Percentiles rank a stretch among this genome's conserved stretches.
Conservation (phyloP, 2,329 filamentous ascomycete species). For the Raffaelea albimanens region DNA sequence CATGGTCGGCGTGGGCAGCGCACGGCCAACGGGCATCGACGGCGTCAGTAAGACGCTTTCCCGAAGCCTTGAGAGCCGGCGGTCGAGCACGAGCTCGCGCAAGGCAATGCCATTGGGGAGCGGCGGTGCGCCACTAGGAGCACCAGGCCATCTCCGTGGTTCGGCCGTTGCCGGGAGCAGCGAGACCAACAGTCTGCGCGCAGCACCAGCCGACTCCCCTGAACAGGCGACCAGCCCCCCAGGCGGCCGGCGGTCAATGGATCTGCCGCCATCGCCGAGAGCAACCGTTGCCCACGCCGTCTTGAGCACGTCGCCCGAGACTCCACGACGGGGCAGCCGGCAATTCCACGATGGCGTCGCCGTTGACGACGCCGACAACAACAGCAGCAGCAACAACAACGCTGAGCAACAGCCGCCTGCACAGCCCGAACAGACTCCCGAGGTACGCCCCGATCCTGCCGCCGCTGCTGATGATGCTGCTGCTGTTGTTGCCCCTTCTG, state of each 20-base stretch:
- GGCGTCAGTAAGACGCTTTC: constrained; percentile 70
- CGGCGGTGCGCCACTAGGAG: too few species aligned
- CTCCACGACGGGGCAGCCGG: too few species aligned
- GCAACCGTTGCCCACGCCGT: too few species aligned
- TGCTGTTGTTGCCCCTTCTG: too few species aligned
- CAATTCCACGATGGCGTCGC: background rate
- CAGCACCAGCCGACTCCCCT: constrained; percentile 8
- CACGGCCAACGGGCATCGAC: constrained; percentile 49
- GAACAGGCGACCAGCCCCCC: background rate
- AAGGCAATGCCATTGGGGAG: constrained; percentile 53
- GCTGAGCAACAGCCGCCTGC: too few species aligned
- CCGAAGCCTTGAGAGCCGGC: constrained; percentile 82
- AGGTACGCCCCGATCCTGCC: constrained; percentile 34
- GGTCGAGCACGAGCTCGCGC: constrained; percentile 78
- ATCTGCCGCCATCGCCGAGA: background rate
- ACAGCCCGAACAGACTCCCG: constrained; percentile 18
- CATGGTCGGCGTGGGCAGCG: background rate
- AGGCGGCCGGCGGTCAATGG: background rate
- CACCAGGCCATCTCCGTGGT: constrained; percentile 24
- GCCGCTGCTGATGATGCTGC: too few species aligned
- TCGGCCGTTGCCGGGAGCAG: constrained; percentile 39
- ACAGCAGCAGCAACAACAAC: too few species aligned
- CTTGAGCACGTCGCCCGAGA: background rate
- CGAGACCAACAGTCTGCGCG: constrained; percentile 48
- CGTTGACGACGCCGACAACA: background rate